Base-by-base conservation (phyloP, 805 yeast species). In the Wickerhamiella parazyma region DNA sequence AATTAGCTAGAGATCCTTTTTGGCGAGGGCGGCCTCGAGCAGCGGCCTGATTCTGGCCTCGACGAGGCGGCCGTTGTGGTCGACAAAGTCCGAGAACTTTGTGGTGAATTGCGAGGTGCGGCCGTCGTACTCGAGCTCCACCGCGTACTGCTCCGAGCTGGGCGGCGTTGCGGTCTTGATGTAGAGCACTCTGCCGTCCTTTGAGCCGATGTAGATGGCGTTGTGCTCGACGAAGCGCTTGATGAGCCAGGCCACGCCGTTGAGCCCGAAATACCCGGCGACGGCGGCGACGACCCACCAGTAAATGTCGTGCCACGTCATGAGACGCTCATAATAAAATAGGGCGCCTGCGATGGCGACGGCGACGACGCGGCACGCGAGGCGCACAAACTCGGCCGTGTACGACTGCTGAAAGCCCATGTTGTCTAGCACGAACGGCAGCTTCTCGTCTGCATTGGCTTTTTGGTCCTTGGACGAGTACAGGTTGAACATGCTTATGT, bases 361-460 rank as follows among this genome's bases (percentile, higher is more conserved):
- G 3, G 43, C 43, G 6, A 40, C 8, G 9, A 33, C 25, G 17
- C 43, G 33, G 19, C 35, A 26, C 19, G 24, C 33, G 11, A 40
- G 43, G 19, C 43, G 43, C 17, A 35, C 24, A 20, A 52, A 45
- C 44, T 52, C 56, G 9, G 39, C 31, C 10, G 18, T 26, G 35
- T 36, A 51, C 39, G 44, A 39, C 44, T 53, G 57, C 36, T 35
- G n/a, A 40, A 37, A 50, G n/a, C 53, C 56, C 14, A 42, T 18
- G 10, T 38, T 33, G 21, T 45, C 55, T 40, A 53, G 36, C 19
- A 47, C 11, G n/a, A 10, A 22, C 36, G 45, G 52, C 18, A 53
- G 36, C 8, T 38, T 44, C 41, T 49, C 55, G 34, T 53, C 55
- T 4, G 50, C 48, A 24, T 45, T 49, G 20, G 45, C 45, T 20